These are phyloP conservation scores for Rubia yunnanensis DNA, from an alignment of 257 asterid genomes.

Conservation along the genomic window DNA sequence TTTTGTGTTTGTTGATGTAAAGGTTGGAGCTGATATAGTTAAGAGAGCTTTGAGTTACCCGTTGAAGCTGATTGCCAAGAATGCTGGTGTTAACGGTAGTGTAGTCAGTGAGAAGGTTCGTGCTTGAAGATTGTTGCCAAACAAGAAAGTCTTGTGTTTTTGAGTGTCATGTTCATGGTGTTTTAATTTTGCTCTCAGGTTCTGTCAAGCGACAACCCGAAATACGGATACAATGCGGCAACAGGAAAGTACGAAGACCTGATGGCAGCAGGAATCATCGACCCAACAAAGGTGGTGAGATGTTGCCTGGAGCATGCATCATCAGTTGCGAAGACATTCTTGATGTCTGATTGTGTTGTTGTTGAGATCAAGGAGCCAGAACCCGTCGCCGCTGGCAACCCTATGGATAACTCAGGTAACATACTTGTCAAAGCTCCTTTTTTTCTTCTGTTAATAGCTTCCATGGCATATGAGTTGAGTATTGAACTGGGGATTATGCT, in stretches of 20 bases:
- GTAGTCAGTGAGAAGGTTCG: constrained; percentile 95
- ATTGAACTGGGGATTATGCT: neutral
- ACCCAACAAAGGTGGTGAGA: constrained; percentile 97
- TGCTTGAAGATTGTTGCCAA: neutral
- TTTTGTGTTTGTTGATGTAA: constrained; percentile 5
- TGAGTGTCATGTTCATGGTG: too few relatives aligned
- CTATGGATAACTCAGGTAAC: constrained; percentile 94
- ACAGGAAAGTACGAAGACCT: constrained; percentile 90
- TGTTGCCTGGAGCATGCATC: constrained; percentile 96
- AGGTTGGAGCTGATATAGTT: constrained; percentile 98
- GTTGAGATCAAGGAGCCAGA: constrained; percentile 95
- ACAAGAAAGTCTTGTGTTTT: neutral
- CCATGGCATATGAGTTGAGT: neutral
- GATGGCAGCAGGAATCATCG: constrained; percentile 96
- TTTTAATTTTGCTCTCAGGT: constrained; percentile 31
- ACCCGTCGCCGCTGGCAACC: constrained; percentile 56
- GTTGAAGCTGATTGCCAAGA: constrained; percentile 91
- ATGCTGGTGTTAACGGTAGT: constrained; percentile 97
- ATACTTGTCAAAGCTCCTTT: neutral
- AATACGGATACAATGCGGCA: constrained; percentile 88
- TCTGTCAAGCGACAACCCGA: constrained; percentile 71
- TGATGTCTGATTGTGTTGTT: constrained; percentile 95
- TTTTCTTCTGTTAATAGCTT: neutral
- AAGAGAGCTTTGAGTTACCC: constrained; percentile 95
- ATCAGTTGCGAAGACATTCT: constrained; percentile 90